Conservation (phyloP, 2,329 filamentous ascomycete genomes). For the Balansia obtecta region DNA sequence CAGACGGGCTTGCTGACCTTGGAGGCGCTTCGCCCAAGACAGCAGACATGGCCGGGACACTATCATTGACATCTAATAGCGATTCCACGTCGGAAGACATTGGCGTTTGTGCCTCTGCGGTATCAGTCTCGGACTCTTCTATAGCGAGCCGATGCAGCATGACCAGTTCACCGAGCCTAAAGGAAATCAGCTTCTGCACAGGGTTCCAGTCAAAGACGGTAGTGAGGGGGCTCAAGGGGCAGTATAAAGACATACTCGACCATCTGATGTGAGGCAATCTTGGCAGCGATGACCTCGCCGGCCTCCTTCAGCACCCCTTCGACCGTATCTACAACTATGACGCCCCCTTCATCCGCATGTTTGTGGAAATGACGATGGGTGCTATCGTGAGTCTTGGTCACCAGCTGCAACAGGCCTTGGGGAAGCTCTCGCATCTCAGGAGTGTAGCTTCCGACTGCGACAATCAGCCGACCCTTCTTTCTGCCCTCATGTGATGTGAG, state of each 20-base stretch:
- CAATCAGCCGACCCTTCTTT: constrained; percentile 57
- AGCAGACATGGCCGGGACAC: constrained; percentile 27
- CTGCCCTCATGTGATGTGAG: constrained; percentile 61
- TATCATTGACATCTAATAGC: constrained; percentile 20
- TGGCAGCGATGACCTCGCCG: constrained; percentile 74
- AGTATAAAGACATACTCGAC: constrained; percentile 52
- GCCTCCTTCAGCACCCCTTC: constrained; percentile 72
- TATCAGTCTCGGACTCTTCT: constrained; percentile 26
- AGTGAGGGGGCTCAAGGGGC: background rate
- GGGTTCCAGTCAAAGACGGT: constrained; percentile 9
- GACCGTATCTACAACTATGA: constrained; percentile 62
- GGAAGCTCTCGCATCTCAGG: constrained; percentile 74
- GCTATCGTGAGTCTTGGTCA: constrained; percentile 32
- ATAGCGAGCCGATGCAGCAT: constrained; percentile 39
- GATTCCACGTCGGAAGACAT: constrained; percentile 7
- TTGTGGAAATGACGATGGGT: constrained; percentile 51
- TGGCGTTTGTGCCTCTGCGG: constrained; percentile 16
- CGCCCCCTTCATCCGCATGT: constrained; percentile 50
- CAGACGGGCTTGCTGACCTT: constrained; percentile 19
- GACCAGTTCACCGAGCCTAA: constrained; percentile 63
- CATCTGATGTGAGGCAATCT: constrained; percentile 59
- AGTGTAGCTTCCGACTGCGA: constrained; percentile 58
- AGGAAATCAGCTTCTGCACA: background rate
- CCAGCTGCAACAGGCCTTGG: constrained; percentile 58
- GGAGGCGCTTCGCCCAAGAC: constrained; percentile 21